Evolutionary conservation across 2,329 filamentous ascomycete genomes (phyloP), one percentile per base, ranked within the genome.

Genomic region (Fusarium hostae): DNA sequence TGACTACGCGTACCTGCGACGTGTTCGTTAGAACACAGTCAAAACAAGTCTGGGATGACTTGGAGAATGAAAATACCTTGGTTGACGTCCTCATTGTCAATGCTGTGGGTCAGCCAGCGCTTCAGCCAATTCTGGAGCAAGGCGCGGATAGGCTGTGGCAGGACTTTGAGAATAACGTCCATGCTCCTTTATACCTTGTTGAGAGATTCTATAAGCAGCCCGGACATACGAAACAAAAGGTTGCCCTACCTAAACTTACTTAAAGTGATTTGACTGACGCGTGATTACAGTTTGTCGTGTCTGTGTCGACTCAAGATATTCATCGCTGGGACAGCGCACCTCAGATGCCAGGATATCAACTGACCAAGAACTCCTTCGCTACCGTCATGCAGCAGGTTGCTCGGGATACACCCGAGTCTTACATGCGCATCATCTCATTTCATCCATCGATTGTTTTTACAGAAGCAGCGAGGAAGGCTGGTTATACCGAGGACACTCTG

Each of bases 371-470:
- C 22, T 74, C 82, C 0, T 79, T 78, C 9, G 78, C 81, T 2
- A 64, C 79, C 0, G 63, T 78, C 0, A 55, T 84, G 32, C 82
- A 84, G 70, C 66, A 79, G 22, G 70, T 83, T 9, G 81, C 83
- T 12, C 64, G 76, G 0, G 80, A 82, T 20, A 76, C 76, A 0
- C 47, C 71, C 1, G 60, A 77, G 0, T 76, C 79, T 13, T 58
- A 76, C 6, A 77, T 84, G 78, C 82, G 84, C 44, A 62, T 84
- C 16, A 37, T 84, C 16, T 82, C 74, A 40, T 82, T 81, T 52
- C 80, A 85, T 30, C 84, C 84, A 0, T 83, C 83, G 1, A 55
- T 77, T 7, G 75, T 84, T 2, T 79, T 76, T 40, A 82, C 81
- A 3, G 75, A 81, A 4, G 48, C 73, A 1, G 78, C 77, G 1